These are phyloP conservation scores for Picea abies DNA, from an alignment of 83 land plant genomes.

Conservation along the genomic window DNA sequence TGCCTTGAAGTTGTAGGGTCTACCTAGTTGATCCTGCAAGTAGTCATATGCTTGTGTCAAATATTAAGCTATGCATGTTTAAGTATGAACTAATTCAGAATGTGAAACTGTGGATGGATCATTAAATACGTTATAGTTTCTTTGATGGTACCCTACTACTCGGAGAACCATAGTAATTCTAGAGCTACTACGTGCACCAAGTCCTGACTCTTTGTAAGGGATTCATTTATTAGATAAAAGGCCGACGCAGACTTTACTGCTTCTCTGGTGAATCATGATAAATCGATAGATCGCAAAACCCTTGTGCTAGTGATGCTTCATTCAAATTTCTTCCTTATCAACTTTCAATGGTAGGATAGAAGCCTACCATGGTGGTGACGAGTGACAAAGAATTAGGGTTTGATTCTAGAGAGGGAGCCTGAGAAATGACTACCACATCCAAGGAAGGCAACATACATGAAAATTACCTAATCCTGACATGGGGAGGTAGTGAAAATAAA, in stretches of 20 bases:
- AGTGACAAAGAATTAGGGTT: slow-evolving; percentile 46
- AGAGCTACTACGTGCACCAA: slow-evolving; percentile 36
- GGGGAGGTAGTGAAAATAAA: slow-evolving; percentile 43
- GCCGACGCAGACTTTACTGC: slow-evolving; percentile 21
- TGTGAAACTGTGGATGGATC: no score
- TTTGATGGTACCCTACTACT: slow-evolving; percentile 40
- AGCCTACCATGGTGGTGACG: slow-evolving; percentile 41
- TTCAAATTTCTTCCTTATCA: slow-evolving; percentile 40
- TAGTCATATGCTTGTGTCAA: no score
- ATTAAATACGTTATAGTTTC: no score
- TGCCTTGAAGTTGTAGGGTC: no score
- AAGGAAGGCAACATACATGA: slow-evolving; percentile 29
- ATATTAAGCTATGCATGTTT: no score
- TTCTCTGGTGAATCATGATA: slow-evolving; percentile 35
- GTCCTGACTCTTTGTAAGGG: slow-evolving; percentile 11
- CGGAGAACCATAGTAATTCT: slow-evolving; percentile 41
- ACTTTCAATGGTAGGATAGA: slow-evolving; percentile 36
- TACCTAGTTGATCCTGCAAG: no score
- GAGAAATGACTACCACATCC: slow-evolving; percentile 38
- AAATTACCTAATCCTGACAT: slow-evolving; percentile 37
- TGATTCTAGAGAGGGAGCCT: slow-evolving; percentile 34
- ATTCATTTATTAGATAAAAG: slow-evolving; percentile 45
- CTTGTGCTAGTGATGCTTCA: slow-evolving; percentile 31
- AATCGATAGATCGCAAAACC: slow-evolving; percentile 29
- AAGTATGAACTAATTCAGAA: no score